phyloP scores from a whole-genome alignment of 2,329 filamentous ascomycete genomes.

The Aspergillus chevalieri region DNA sequence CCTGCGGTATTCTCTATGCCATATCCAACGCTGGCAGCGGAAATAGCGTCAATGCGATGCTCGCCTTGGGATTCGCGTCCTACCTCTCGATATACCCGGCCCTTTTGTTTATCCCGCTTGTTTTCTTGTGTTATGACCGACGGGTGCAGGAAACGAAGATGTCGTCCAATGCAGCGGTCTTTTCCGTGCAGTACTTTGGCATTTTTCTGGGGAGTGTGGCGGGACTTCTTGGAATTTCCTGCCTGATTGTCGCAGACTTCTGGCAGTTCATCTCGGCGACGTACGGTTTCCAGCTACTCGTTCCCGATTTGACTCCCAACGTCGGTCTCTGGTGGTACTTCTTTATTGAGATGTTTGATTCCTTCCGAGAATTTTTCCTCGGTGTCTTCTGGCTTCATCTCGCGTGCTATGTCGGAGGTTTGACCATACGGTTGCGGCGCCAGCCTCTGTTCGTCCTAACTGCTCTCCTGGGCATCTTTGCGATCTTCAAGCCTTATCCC shows the following conservation, averaged over 20 bases:
- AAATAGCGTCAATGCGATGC: slow-evolving; percentile 66
- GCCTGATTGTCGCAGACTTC: slow-evolving; percentile 64
- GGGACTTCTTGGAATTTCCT: slow-evolving; percentile 65
- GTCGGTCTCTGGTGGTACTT: slow-evolving; percentile 99
- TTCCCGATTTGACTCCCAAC: slow-evolving; percentile 90
- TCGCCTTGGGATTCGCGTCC: slow-evolving; percentile 77
- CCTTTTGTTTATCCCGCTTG: slow-evolving; percentile 74
- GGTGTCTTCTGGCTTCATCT: slow-evolving; percentile 98
- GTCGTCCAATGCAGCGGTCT: slow-evolving; percentile 35
- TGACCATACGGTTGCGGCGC: slow-evolving; percentile 72
- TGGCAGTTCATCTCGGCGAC: slow-evolving; percentile 86
- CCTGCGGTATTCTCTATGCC: slow-evolving; percentile 77
- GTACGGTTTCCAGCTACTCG: slow-evolving; percentile 84
- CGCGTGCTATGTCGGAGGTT: slow-evolving; percentile 76
- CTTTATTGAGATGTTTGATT: slow-evolving; percentile 99
- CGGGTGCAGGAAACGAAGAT: slow-evolving; percentile 34
- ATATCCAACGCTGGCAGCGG: slow-evolving; percentile 74
- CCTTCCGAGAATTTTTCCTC: slow-evolving; percentile 93
- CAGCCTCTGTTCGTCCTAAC: slow-evolving; percentile 84
- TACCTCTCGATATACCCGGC: slow-evolving; percentile 91
- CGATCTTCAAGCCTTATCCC: slow-evolving; percentile 95
- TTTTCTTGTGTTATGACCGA: slow-evolving; percentile 73
- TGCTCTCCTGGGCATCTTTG: slow-evolving; percentile 80
- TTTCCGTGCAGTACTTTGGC: slow-evolving; percentile 50
- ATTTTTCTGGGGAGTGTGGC: slow-evolving; percentile 53